Conservation (phyloP, 1,284 basidiomycete species). For the Heterobasidion annosum region DNA sequence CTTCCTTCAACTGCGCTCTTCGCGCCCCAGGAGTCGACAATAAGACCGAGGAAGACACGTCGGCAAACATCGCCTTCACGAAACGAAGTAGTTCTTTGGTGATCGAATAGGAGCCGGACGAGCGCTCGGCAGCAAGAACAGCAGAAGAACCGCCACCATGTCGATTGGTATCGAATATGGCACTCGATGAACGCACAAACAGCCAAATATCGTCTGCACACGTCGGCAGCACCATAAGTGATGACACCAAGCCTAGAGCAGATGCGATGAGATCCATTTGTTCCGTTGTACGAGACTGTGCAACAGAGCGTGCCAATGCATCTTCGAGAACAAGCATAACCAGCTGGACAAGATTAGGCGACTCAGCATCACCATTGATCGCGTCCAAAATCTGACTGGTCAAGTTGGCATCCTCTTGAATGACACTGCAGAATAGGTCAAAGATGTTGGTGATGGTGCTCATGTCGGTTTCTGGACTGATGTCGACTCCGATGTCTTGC, state of each 20-base stretch:
- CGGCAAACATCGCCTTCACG: conserved; percentile 66
- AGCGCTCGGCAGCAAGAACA: conserved; percentile 65
- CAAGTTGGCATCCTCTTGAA: conserved; percentile 57
- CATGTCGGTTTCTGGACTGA: conserved; percentile 46
- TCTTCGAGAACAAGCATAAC: conserved; percentile 82
- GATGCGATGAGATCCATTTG: conserved; percentile 59
- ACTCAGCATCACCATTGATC: conserved; percentile 48
- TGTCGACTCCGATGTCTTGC: conserved; percentile 64
- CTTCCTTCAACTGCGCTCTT: conserved; percentile 67
- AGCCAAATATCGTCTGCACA: conserved; percentile 81
- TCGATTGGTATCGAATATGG: conserved; percentile 63
- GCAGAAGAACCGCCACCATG: conserved; percentile 46
- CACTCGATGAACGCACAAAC: conserved; percentile 69
- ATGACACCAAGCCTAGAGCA: conserved; percentile 71
- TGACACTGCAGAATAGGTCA: conserved; percentile 70
- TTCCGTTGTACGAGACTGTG: conserved; percentile 33
- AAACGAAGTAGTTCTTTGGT: conserved; percentile 71
- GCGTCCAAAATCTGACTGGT: conserved; percentile 61
- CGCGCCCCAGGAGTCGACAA: conserved; percentile 44
- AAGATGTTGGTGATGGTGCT: conserved; percentile 61
- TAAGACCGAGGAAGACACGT: conserved; percentile 54
- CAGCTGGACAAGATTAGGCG: conserved; percentile 60
- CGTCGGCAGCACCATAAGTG: conserved; percentile 63
- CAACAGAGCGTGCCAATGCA: conserved; percentile 49
- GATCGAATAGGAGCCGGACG: conserved; percentile 72